Percentiles rank a stretch among this genome's conserved stretches.
Evolutionary conservation across 2,329 filamentous ascomycete genomes (phyloP).

Genomic region (Penicillium sp.): DNA sequence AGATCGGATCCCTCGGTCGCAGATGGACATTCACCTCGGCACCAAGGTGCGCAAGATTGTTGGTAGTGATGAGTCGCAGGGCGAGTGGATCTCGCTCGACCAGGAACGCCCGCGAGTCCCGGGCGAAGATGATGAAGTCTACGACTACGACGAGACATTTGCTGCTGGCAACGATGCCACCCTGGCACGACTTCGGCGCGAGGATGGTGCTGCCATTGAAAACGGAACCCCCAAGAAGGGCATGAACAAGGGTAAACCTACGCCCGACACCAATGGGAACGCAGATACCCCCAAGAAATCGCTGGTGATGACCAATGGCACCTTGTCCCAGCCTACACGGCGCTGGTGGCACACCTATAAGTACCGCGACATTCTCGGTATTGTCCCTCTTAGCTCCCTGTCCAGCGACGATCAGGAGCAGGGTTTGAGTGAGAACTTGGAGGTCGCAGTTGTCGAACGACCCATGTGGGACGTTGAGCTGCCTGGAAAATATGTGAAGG

Average conservation of each 20-base stretch:
- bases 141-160: constrained; percentile 39
- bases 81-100: constrained; percentile 40
- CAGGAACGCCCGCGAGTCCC: constrained; percentile 28
- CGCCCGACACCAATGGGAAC: constrained; percentile 20
- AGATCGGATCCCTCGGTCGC: constrained; percentile 52
- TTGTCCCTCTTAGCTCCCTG: constrained; percentile 57
- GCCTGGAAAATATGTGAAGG: constrained; percentile 70
- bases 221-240: constrained; percentile 27
- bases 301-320: constrained; percentile 25
- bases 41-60: constrained; percentile 55
- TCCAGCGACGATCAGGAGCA: constrained; percentile 41
- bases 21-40: constrained; percentile 49
- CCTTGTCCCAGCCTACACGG: constrained; percentile 34
- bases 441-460: constrained; percentile 87
- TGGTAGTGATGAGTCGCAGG: constrained; percentile 41
- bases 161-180: constrained; percentile 33
- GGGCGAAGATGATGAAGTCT: constrained; percentile 38
- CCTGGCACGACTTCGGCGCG: constrained; percentile 39
- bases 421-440: constrained; percentile 44
- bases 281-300: constrained; percentile 31
- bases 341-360: constrained; percentile 82
- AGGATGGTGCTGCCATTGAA: constrained; percentile 23
- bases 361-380: constrained; percentile 89
- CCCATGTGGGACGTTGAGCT: constrained; percentile 82
- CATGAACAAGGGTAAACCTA: constrained; percentile 17